Evolutionary conservation across 768 basidiomycete species (phyloP), one percentile per base, ranked within the genome.

Genomic region (Lactifluus echinatus): DNA sequence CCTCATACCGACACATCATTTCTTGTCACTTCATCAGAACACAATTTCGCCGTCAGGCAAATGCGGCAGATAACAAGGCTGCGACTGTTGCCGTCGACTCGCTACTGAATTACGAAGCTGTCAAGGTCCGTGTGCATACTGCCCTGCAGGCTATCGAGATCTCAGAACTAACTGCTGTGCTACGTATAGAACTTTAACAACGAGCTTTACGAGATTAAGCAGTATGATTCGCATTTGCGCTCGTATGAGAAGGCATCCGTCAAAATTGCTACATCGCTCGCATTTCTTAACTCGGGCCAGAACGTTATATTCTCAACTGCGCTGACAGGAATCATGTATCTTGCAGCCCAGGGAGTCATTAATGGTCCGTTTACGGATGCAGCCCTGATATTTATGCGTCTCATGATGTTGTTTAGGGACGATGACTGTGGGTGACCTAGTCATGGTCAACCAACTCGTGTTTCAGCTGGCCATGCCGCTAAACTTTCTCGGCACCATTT

Each of bases 361-460:
- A 87, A 92, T 62, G 95, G 93, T 93, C 50, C 14, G 77, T 68
- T n/a, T 34, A 10, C 14, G 36, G 12, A 17, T 23, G 34, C 28
- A 24, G 17, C 12, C 14, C 49, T 36, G 50, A 37, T n/a, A 21
- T 33, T 7, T 21, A 34, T 15, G 19, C 42, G 31, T 45, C 58
- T 61, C 6, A 66, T 51, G 11, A 34, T 43, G 59, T 2, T 40
- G 29, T 11, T 12, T 61, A 94, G 94, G 93, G 8, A 92, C 90
- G 0, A 98, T 99, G 95, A 96, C 94, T 4, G 81, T 99, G 23
- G 96, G 96, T 8, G 96, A 99, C 66, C 81, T 99, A 14, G 96
- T 99, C 64, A 98, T 99, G 95, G 88, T 96, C 64, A 99, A 99
- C 70, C 95, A 97, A 67, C 79, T 99, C 24, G 93, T 98, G 33